Conservation (phyloP, 768 basidiomycete species). For the Podaxis pistillaris region DNA sequence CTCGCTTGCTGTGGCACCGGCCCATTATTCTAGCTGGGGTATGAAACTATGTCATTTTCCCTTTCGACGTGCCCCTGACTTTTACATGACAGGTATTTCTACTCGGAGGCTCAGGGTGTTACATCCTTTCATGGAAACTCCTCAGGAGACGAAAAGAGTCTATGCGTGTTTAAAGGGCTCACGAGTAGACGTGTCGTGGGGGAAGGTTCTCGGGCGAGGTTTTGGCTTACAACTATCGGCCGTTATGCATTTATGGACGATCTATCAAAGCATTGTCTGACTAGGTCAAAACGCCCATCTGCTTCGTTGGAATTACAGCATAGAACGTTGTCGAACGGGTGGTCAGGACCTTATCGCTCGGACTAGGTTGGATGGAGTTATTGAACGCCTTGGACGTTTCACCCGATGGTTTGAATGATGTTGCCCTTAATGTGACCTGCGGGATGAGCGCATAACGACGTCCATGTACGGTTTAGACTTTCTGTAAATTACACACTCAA, state of each 20-base stretch:
- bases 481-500: background rate
- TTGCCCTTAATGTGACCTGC: no score
- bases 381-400: no score
- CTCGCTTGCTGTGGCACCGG: constrained; percentile 36
- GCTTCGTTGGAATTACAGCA: no score
- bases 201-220: background rate
- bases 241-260: background rate
- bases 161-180: constrained; percentile 18
- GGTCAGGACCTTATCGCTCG: no score
- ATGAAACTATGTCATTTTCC: constrained; percentile 16
- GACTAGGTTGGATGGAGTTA: no score
- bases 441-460: background rate
- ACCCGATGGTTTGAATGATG: no score
- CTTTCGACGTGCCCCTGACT: background rate
- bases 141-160: constrained; percentile 30
- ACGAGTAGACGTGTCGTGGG: background rate
- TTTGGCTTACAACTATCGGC: no score
- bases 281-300: no score
- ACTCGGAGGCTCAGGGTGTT: constrained; percentile 32
- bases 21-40: constrained; percentile 47
- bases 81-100: constrained; percentile 27
- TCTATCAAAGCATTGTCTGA: background rate
- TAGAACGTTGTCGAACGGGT: no score
- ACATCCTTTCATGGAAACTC: constrained; percentile 30
- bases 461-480: background rate